Percentiles rank a stretch among this genome's conserved stretches.
Conservation (phyloP, 495 filamentous ascomycete species). For the Aspergillus mulundensis region DNA sequence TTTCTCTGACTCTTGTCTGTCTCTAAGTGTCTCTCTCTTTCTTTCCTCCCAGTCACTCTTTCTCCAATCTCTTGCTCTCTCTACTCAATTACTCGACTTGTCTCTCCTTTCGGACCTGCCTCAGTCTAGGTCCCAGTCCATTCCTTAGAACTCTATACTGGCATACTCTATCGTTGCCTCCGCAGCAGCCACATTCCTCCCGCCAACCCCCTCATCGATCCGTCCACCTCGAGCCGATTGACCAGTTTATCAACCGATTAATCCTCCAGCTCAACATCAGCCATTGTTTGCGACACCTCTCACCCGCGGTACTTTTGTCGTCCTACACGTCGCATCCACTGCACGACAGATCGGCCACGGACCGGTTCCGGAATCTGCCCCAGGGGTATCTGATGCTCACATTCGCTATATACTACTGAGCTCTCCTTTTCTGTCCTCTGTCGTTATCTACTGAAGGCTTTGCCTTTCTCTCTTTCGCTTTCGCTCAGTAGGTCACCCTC, state of each 20-base stretch:
- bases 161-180: conserved; percentile 12
- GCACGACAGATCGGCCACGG: conserved; percentile 10
- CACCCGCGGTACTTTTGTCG: conserved; percentile 4
- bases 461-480: neutral
- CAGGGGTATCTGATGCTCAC: conserved; percentile 9
- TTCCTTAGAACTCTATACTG: conserved; percentile 15
- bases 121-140: neutral
- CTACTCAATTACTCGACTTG: neutral
- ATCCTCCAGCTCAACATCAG: neutral
- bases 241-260: conserved; percentile 8
- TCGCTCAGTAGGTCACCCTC: conserved; percentile 7
- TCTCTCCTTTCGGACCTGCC: neutral
- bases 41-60: conserved; percentile 2
- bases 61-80: conserved; percentile 9
- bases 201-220: conserved; percentile 10
- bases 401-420: neutral
- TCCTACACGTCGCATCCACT: conserved; percentile 16
- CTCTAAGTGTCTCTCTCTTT: conserved; percentile 5
- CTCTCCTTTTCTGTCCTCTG: neutral
- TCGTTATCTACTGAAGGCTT: neutral
- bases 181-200: conserved; percentile 24
- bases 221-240: conserved; percentile 9
- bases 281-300: conserved; percentile 7
- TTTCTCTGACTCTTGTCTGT: conserved; percentile 1
- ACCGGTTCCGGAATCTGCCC: neutral